Base-by-base conservation (phyloP, 1,139 yeast genomes). In the Geotrichum aggregatum region DNA sequence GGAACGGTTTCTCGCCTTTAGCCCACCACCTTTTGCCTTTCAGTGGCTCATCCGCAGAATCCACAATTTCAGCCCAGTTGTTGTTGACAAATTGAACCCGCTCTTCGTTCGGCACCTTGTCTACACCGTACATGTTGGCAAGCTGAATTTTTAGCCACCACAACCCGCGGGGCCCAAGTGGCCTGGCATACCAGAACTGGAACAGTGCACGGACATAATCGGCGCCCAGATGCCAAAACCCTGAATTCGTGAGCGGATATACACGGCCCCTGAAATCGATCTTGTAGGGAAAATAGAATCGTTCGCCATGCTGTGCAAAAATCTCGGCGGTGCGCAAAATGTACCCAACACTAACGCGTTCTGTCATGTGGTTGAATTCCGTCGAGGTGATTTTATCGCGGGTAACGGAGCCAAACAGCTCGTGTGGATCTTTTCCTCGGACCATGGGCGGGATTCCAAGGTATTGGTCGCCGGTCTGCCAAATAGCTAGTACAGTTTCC, bases 261-360 rank as follows among this genome's bases (percentile, higher is more conserved):
- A 95, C 91, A 66, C 96, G 79, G 4, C 96, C 96, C 69, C 95
- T 78, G 62, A 86, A 86, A 67, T 87, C 95, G 55, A 87, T 71
- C 61, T 85, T 85, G 65, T 85, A 92, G 11, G 95, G 95, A 70
- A 86, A 84, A 65, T 79, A 87, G 62, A 87, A 79, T 65, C 83
- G 82, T 66, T 85, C 94, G n/a, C 69, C 69, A 43, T 59, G 57
- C 11, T 47, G 45, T 14, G 66, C 62, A 62, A 82, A 87, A 0
- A 91, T 94, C 63, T 95, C 76, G 0, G 97, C 97, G 60, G 87
- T 85, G 65, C 86, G 95, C 54, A 91, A 69, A 62, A 84, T 85
- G 63, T 86, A 54, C 41, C 31, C 50, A 22, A 55, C 44, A 38
- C 51, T 44, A 48, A 35, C 34, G 8, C 57, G 52, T 84, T 63